Percentiles rank a stretch among this genome's conserved stretches.
phyloP scores from a whole-genome alignment of 352 stramenopile species.

The Nothophytophthora sp. region DNA sequence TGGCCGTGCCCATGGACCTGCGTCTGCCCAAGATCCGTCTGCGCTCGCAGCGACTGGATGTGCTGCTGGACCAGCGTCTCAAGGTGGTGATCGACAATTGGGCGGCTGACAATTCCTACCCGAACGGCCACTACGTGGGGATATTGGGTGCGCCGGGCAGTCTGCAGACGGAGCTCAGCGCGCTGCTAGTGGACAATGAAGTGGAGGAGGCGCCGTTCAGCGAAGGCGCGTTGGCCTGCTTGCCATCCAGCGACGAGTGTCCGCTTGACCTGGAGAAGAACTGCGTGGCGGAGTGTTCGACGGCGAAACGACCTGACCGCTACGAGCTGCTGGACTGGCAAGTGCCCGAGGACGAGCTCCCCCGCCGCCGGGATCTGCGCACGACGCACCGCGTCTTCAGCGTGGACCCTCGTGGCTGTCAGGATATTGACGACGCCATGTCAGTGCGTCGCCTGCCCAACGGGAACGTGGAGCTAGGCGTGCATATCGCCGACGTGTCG shows the following conservation, averaged over 20 bases:
- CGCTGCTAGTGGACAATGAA: constrained; percentile 82
- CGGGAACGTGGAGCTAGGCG: constrained; percentile 91
- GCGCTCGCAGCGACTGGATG: constrained; percentile 76
- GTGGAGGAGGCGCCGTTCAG: constrained; percentile 86
- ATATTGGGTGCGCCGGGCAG: constrained; percentile 62
- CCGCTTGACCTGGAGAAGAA: constrained; percentile 60
- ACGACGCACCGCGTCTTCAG: constrained; percentile 82
- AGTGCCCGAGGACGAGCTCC: constrained; percentile 52
- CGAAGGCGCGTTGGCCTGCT: constrained; percentile 79
- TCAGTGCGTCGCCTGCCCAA: constrained; percentile 76
- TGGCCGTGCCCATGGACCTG: constrained; percentile 84
- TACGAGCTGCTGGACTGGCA: constrained; percentile 72
- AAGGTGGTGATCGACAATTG: constrained; percentile 85
- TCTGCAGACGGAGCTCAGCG: constrained; percentile 79
- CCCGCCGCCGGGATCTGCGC: constrained; percentile 66
- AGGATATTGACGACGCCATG: constrained; percentile 93
- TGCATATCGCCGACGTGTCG: constrained; percentile 99
- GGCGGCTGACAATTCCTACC: constrained; percentile 76
- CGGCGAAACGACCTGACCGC: constrained; percentile 56
- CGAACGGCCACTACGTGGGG: constrained; percentile 78
- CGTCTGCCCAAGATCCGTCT: constrained; percentile 81
- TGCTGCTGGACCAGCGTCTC: constrained; percentile 76
- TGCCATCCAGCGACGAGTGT: constrained; percentile 58
- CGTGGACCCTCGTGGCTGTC: constrained; percentile 86
- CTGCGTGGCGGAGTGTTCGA: constrained; percentile 73